Base-by-base conservation (phyloP, 371 early-diverging fungal species). In the Mucor racemosus region DNA sequence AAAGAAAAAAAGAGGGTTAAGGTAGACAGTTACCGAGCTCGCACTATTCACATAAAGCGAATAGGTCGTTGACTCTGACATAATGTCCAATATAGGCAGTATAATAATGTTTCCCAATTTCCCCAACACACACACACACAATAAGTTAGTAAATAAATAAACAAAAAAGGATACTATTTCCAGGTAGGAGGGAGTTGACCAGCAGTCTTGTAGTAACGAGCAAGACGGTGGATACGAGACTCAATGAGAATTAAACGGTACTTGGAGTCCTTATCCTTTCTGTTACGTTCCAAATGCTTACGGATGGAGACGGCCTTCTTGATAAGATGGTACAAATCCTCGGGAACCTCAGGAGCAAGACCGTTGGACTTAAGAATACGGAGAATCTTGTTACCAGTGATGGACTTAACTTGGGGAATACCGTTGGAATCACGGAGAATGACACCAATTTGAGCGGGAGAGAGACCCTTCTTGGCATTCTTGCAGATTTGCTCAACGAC, bases 381-480 rank as follows among this genome's bases (percentile, higher is more conserved):
- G 74, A 98, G 90, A 63, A 99, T 87, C 92, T 96, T 97, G 93
- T 91, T 96, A 78, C 99, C 98, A 73, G 98, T 97, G 76, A 99
- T 91, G 85, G 84, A 88, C 77, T 89, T 91, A 84, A 98, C 99
- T 85, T 98, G 96, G 74, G 99, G 95, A 73, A 99, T 90, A 76
- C 99, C 99, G 85, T 99, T 95, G 67, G 92, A 90, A 85, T 99
- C 99, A 88, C 99, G 92, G 75, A 99, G 95, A 66, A 93, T 79
- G 62, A 95, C 97, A 93, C 99, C 99, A 85, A 99, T 99, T 87
- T 97, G 97, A 72, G 99, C 97, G 65, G 99, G 97, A 71, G 95
- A 91, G 72, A 96, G 81, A 87, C 99, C 99, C 95, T 99, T 99
- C 92, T 97, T 99, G 83, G 99, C 99, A 74, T 96, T 90, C 89